A percentile compares a stretch with the other conserved stretches of the same genome.
Evolutionary conservation across 331 rosid genomes (phyloP).

Genomic region (Saraca asoca): DNA sequence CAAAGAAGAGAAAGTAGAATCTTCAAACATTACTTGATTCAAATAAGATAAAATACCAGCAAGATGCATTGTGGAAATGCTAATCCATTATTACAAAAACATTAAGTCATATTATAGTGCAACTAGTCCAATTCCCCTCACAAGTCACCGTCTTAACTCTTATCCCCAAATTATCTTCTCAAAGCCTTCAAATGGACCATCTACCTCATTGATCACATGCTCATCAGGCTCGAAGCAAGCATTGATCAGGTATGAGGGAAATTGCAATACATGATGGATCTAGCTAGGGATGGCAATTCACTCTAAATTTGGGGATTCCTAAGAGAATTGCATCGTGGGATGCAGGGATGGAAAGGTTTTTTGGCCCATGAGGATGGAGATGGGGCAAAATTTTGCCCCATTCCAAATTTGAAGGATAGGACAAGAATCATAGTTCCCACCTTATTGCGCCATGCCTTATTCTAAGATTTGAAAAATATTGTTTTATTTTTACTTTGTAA

Average conservation of each 20-base stretch:
- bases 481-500: no score
- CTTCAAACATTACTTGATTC: constrained; percentile 1
- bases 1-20: constrained; percentile 12
- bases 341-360: no score
- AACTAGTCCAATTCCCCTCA: not conserved
- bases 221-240: not conserved
- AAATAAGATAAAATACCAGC: not conserved
- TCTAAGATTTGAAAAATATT: no score
- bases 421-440: no score
- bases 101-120: not conserved
- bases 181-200: not conserved
- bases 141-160: not conserved
- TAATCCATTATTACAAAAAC: not conserved
- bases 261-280: not conserved
- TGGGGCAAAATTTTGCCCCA: no score
- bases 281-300: no score
- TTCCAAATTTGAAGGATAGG: no score
- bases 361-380: no score
- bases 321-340: no score
- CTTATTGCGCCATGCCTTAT: no score
- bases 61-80: not conserved
- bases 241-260: not conserved
- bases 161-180: not conserved
- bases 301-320: no score
- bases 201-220: not conserved